phyloP scores from a whole-genome alignment of 2,329 filamentous ascomycete species.

The Colletotrichum orbiculare region DNA sequence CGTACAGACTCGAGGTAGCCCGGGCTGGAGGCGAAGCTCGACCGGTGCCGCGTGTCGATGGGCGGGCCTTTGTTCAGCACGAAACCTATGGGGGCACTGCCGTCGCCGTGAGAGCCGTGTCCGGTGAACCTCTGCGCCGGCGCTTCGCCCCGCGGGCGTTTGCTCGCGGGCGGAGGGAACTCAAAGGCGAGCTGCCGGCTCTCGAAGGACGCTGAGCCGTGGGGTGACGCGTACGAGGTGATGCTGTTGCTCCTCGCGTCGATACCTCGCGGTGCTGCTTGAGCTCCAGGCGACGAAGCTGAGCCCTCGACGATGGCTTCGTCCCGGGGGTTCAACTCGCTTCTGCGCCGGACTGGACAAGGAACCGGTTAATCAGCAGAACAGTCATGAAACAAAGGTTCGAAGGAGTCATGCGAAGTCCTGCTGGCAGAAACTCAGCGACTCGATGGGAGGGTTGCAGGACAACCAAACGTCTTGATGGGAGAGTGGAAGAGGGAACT shows the following conservation, averaged over 20 bases:
- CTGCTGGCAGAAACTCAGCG: too few species aligned
- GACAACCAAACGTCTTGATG: too few species aligned
- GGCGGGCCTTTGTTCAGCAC: constrained; percentile 22
- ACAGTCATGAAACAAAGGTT: not conserved
- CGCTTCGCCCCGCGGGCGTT: not conserved
- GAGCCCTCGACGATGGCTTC: constrained; percentile 11
- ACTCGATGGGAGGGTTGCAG: too few species aligned
- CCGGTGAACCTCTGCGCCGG: constrained; percentile 21
- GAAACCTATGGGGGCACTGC: constrained; percentile 28
- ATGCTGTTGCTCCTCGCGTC: constrained; percentile 11
- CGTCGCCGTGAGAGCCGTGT: constrained; percentile 25
- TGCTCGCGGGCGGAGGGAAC: constrained; percentile 3
- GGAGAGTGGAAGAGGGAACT: not conserved
- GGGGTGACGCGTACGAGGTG: constrained; percentile 13
- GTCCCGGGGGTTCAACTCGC: constrained; percentile 4
- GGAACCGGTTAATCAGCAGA: not conserved
- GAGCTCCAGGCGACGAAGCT: constrained; percentile 3
- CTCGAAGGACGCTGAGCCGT: not conserved
- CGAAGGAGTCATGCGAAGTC: not conserved
- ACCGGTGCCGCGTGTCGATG: not conserved
- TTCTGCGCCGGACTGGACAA: constrained; percentile 15
- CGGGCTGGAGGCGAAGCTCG: constrained; percentile 7
- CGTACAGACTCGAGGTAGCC: constrained; percentile 9
- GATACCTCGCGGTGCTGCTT: not conserved
- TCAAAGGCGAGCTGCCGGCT: constrained; percentile 16